Evolutionary conservation across 208 protist species (phyloP).

Genomic region (Acanthamoeba divionensis): DNA sequence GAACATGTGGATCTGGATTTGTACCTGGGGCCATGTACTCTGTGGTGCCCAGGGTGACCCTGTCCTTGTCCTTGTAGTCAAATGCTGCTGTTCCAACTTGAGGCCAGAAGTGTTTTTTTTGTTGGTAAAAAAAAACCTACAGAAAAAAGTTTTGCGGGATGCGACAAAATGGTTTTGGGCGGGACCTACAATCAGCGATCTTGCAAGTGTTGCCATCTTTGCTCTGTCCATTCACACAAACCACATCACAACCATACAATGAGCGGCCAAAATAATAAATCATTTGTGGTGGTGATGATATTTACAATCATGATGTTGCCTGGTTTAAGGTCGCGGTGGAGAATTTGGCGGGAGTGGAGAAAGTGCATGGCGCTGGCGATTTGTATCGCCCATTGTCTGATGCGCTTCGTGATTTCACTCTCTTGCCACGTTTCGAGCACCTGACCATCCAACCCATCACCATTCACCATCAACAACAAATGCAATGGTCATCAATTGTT

Average conservation of each 20-base stretch:
- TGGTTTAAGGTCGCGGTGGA: conserved; percentile 35
- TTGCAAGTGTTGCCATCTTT: background rate
- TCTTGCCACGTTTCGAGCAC: no score
- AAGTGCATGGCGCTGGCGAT: conserved; percentile 45
- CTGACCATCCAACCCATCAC: no score
- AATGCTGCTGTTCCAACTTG: background rate
- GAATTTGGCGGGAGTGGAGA: background rate
- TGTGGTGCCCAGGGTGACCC: background rate
- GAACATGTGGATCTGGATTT: background rate
- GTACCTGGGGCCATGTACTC: conserved; percentile 39
- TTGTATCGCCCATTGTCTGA: background rate
- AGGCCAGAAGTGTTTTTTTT: background rate
- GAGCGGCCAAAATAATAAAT: background rate
- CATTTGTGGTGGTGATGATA: background rate
- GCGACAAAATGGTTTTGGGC: background rate
- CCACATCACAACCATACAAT: no score
- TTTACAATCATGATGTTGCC: conserved; percentile 28
- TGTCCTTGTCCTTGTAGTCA: conserved; percentile 2
- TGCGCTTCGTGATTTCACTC: no score
- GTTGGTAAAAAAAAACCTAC: background rate
- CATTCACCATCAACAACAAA: no score
- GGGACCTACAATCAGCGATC: conserved; percentile 19
- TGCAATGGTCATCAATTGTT: no score
- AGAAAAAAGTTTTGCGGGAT: background rate
- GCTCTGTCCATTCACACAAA: background rate